These are phyloP conservation scores for Fraxinus anomala DNA, from an alignment of 257 asterid species.

Conservation along the genomic window DNA sequence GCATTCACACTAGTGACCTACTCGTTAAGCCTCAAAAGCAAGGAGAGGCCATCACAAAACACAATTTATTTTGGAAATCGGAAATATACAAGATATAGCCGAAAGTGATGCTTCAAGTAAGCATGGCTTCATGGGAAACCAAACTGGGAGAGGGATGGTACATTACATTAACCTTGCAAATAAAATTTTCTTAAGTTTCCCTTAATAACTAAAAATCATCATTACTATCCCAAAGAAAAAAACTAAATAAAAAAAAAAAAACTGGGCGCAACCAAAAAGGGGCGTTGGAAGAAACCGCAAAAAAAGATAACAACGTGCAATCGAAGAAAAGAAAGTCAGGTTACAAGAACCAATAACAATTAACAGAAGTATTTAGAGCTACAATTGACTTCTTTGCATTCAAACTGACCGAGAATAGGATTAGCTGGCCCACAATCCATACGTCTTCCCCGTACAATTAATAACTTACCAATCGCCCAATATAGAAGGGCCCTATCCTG, in stretches of 20 bases:
- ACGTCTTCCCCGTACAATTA: background rate
- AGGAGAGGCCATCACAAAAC: background rate
- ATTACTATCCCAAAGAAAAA: background rate
- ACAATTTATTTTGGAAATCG: background rate
- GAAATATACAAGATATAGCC: background rate
- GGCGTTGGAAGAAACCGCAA: background rate
- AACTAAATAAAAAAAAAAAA: background rate
- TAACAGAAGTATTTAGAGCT: background rate
- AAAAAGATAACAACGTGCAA: background rate
- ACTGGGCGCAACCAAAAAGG: background rate
- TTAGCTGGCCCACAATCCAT: background rate
- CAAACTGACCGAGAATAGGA: background rate
- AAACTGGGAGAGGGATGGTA: background rate
- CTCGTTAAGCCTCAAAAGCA: background rate
- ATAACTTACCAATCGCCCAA: background rate
- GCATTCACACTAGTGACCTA: background rate
- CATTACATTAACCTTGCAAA: background rate
- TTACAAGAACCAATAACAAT: background rate
- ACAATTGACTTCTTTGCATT: background rate
- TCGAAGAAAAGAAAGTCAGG: background rate
- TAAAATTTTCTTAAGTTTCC: background rate
- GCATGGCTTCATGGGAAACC: background rate
- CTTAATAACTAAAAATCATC: background rate
- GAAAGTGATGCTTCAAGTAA: background rate
- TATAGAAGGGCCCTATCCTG: background rate